Conservation (phyloP, 139 green algal genomes). For the Chlorokybus atmophyticus region DNA sequence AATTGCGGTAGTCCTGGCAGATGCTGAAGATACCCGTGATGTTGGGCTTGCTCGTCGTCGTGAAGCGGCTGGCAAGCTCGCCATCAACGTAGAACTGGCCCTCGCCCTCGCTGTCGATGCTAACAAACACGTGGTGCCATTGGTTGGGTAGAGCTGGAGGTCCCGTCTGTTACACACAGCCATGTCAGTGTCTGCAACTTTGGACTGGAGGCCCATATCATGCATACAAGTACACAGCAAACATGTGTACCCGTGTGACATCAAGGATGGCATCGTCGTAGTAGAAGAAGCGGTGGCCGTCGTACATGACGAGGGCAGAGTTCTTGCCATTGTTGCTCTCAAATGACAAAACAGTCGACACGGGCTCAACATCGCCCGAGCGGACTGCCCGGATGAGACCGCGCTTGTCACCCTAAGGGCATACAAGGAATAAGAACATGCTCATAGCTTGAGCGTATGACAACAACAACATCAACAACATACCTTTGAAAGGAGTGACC, state of each 20-base stretch:
- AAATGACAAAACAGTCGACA: conserved; percentile 8
- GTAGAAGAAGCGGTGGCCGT: conserved; percentile 19
- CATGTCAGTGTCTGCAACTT: no score
- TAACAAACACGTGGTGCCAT: conserved; percentile 16
- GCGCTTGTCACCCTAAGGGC: no score
- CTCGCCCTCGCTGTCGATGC: not conserved
- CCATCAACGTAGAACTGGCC: conserved; percentile 18
- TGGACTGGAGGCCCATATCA: no score
- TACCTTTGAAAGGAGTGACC: no score
- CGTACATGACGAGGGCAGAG: conserved; percentile 13
- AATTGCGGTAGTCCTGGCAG: conserved; percentile 4
- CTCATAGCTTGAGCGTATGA: no score
- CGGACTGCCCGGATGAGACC: no score
- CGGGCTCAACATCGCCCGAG: no score
- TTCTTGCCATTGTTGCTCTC: conserved; percentile 4
- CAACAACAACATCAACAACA: no score
- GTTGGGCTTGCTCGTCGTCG: conserved; percentile 2
- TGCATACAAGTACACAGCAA: no score
- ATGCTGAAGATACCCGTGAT: conserved; percentile 1
- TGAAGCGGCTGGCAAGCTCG: no score
- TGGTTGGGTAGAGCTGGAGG: not conserved
- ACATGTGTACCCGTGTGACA: conserved; percentile 4
- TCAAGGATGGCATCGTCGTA: conserved; percentile 18
- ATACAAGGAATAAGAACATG: no score
- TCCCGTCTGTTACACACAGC: no score